Evolutionary conservation across 345 rosid species (phyloP).

Genomic region (Psidium guajava): DNA sequence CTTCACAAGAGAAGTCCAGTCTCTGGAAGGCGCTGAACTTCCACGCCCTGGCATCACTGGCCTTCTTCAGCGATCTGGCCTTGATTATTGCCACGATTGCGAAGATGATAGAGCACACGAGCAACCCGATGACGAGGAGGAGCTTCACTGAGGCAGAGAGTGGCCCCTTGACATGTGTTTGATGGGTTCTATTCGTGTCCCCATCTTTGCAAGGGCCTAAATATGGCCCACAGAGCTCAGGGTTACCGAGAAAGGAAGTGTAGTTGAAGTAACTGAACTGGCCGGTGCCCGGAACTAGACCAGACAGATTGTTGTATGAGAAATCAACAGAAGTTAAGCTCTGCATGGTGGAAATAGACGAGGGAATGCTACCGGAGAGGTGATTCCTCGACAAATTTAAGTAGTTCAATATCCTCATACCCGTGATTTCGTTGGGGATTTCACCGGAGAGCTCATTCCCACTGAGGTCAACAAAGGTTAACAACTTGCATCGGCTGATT

Average conservation of each 20-base stretch:
- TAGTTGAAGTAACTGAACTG: slow-evolving; percentile 87
- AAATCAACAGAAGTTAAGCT: slow-evolving; percentile 89
- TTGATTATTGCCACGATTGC: slow-evolving; percentile 79
- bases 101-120: slow-evolving; percentile 70
- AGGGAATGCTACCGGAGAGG: slow-evolving; percentile 59
- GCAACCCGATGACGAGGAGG: slow-evolving; percentile 66
- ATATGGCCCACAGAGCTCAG: slow-evolving; percentile 78
- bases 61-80: slow-evolving; percentile 73
- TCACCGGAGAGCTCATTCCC: slow-evolving; percentile 71
- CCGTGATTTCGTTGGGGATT: slow-evolving; percentile 64
- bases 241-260: slow-evolving; percentile 77
- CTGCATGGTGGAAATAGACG: slow-evolving; percentile 72
- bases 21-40: slow-evolving; percentile 94
- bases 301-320: slow-evolving; percentile 81
- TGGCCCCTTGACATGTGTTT: slow-evolving; percentile 45
- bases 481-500: slow-evolving; percentile 69
- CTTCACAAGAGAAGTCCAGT: slow-evolving; percentile 74
- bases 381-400: slow-evolving; percentile 75
- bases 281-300: slow-evolving; percentile 82
- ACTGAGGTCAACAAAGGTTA: slow-evolving; percentile 78
- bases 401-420: slow-evolving; percentile 77
- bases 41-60: slow-evolving; percentile 81
- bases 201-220: slow-evolving; percentile 70
- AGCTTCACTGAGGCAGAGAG: slow-evolving; percentile 80
- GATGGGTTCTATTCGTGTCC: slow-evolving; percentile 35